These are phyloP conservation scores for Cafeteria roenbergensis DNA, from an alignment of 108 stramenopile species.

Conservation along the genomic window DNA sequence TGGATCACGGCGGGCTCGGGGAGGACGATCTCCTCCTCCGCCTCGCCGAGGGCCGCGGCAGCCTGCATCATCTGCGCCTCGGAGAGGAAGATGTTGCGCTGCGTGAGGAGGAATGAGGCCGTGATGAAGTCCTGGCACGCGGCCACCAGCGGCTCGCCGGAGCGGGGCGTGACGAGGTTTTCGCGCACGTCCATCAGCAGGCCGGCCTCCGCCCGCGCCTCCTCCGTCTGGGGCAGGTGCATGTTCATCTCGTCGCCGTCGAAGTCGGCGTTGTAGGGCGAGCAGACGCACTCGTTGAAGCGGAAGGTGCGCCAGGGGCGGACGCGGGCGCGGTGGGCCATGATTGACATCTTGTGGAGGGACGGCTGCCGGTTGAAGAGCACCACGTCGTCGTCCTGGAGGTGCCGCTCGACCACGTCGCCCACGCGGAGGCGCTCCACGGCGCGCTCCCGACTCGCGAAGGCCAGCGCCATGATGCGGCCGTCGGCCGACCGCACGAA, in stretches of 20 bases:
- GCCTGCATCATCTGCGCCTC: constrained; percentile 66
- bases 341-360: constrained; percentile 89
- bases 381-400: constrained; percentile 90
- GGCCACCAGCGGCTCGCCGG: constrained; percentile 92
- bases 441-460: constrained; percentile 66
- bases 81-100: constrained; percentile 78
- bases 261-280: constrained; percentile 96
- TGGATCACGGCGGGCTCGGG: constrained; percentile 77
- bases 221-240: constrained; percentile 96
- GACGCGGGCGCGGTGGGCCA: constrained; percentile 86
- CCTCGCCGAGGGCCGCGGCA: constrained; percentile 76
- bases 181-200: constrained; percentile 81
- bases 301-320: constrained; percentile 86
- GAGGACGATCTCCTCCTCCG: constrained; percentile 71
- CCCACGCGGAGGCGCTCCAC: constrained; percentile 68
- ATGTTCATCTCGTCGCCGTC: constrained; percentile 99
- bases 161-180: constrained; percentile 84
- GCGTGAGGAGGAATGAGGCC: constrained; percentile 77
- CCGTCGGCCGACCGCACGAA: constrained; percentile 33
- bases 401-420: constrained; percentile 93
- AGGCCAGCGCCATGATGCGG: constrained; percentile 61
- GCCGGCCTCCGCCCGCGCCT: constrained; percentile 87
- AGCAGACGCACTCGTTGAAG: constrained; percentile 97
- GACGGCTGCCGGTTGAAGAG: constrained; percentile 99
- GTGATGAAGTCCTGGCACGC: constrained; percentile 92